Evolutionary conservation across 129 eudicot genomes (phyloP), one percentile per base, ranked within the genome.

Genomic region (Rutidosis leptorrhynchoides): DNA sequence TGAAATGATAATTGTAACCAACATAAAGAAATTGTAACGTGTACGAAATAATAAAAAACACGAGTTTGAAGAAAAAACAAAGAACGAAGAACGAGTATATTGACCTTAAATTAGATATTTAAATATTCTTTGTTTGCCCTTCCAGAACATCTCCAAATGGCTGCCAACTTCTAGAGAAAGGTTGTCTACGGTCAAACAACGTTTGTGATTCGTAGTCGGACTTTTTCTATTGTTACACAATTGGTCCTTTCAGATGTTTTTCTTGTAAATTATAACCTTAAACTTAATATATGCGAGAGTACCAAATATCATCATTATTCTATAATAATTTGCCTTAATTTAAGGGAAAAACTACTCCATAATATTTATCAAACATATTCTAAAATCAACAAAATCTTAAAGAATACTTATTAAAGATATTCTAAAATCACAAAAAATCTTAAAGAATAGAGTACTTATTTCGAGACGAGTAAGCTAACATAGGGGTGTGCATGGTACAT

Each of bases 81-180:
- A 56, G 51, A 59, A 58, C 43, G 54, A 67, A 58, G 79, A 74
- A 67, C 74, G 68, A n/a, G 79, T 67, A 10, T 67, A 24, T 74
- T 74, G 79, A 74, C 74, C 48, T 43, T 55, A 17, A 48, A 12
- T 48, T 16, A 49, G 10, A 7, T 49, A 49, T 16, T 0, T 30
- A 8, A 4, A 51, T 53, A 68, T 68, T 68, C 21, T 29, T 52
- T 37, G 71, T 54, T 6, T 65, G 17, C 1, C 6, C 73, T 74
- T 74, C 79, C 17, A 74, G 79, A 67, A 74, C 63, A 32, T 16
- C 22, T 46, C 78, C 67, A 48, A 55, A 16, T 74, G 72, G 72
- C 66, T 0, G 43, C 60, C 42, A 46, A 40, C 46, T 12, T 40
- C 12, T 40, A 35, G 24, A 23, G 22, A 29, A 24, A 19, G 30